Base-by-base conservation (phyloP, 768 basidiomycete genomes). In the Tylopilus sp. region DNA sequence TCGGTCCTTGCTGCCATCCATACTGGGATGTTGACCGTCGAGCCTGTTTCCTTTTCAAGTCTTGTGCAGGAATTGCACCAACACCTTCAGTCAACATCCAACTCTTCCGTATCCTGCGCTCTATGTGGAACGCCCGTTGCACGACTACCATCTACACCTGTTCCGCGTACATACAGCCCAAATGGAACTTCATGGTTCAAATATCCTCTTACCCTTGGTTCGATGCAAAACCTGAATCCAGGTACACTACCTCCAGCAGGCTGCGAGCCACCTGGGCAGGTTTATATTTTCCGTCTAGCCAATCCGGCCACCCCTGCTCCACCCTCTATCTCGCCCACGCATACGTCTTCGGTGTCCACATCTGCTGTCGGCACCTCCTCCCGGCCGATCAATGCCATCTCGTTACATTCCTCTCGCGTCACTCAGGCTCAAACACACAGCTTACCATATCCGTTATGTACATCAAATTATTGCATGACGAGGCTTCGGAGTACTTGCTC, bases 401-500 rank as follows among this genome's bases (percentile, higher is more conserved):
- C 81, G 2, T 35, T 35, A 35, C 33, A 35, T 6, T 76, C 85
- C 17, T 89, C 68, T 13, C 67, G 67, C 21, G 53, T 59, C 18
- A 55, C 55, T 17, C 47, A 58, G 23, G n/a, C 55, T 31, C 68
- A 68, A 26, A 36, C 56, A 18, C 64, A 64, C 28, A 59, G 59
- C 20, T 45, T 42, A 6, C 69, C 66, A 7, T 56, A 95, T 67
- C 91, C 94, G 1, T 73, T 97, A 3, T 97, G 93, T 61, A 73
- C 79, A 11, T 81, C 79, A 17, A 85, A 88, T n/a, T 95, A 92
- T 86, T 95, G 93, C 66, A 74, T 95, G 15, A 72, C 79, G 6
- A 81, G 94, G 8, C 74, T 97, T 18, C 82, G 93, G 12, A 77
- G 86, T 33, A 91, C 93, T n/a, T 95, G 92, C 68, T 86, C 85